Conservation (phyloP, 2,329 filamentous ascomycete genomes). For the Lecanoromycetidae sp. region DNA sequence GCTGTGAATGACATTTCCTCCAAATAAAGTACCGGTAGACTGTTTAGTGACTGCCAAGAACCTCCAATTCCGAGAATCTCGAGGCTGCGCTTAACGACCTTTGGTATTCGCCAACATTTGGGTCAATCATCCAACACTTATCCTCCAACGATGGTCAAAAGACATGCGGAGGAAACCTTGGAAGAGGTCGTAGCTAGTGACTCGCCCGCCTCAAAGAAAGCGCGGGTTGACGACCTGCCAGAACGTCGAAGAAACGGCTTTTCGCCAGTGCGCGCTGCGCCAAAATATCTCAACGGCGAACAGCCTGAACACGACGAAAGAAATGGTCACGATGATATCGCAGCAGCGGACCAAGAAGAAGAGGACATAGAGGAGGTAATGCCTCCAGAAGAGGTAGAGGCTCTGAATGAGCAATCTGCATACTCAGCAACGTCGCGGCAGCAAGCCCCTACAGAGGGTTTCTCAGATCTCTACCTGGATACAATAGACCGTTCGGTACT, state of each 20-base stretch:
- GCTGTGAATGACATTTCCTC: neutral
- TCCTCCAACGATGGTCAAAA: slow-evolving; percentile 31
- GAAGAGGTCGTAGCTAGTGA: slow-evolving; percentile 26
- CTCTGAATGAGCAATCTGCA: slow-evolving; percentile 28
- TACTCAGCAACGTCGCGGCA: slow-evolving; percentile 46
- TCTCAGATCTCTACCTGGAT: slow-evolving; percentile 92
- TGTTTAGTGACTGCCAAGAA: no score
- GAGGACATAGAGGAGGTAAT: slow-evolving; percentile 27
- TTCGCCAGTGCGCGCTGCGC: neutral
- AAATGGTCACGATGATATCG: slow-evolving; percentile 30
- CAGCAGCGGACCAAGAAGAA: slow-evolving; percentile 63
- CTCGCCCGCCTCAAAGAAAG: slow-evolving; percentile 36
- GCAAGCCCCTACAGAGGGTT: slow-evolving; percentile 69
- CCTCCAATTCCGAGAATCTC: no score
- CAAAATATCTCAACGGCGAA: slow-evolving; percentile 20
- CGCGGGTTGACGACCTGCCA: slow-evolving; percentile 29
- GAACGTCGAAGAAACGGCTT: slow-evolving; percentile 10
- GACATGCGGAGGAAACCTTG: slow-evolving; percentile 33
- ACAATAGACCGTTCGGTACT: slow-evolving; percentile 87
- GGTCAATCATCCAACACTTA: neutral
- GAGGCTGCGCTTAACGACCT: neutral
- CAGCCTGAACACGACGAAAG: slow-evolving; percentile 28
- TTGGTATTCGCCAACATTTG: no score
- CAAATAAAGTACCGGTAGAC: no score
- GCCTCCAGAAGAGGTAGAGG: slow-evolving; percentile 20